Conservation (phyloP, 257 asterid species). For the Gentiana straminea region DNA sequence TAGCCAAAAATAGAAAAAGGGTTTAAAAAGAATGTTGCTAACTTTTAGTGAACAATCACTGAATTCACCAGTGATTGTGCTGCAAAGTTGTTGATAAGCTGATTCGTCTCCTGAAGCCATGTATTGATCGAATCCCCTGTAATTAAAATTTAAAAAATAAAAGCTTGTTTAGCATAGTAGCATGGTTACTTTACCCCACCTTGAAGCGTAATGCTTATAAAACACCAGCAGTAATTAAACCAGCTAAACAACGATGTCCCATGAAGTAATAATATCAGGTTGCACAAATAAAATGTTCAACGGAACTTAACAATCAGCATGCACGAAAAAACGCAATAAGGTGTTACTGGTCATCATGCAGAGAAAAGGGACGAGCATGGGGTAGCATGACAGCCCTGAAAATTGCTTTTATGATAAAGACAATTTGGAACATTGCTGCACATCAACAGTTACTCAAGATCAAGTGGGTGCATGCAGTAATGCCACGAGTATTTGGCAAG, state of each 20-base stretch:
- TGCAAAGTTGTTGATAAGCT: constrained; percentile 83
- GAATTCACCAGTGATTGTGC: constrained; percentile 74
- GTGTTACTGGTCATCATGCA: not conserved
- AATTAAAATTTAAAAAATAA: not conserved
- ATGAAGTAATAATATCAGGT: too few species aligned
- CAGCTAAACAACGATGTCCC: not conserved
- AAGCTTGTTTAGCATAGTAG: constrained; percentile 5
- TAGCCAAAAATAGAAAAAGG: not conserved
- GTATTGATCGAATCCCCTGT: constrained; percentile 79
- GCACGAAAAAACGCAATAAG: not conserved
- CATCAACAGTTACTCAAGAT: too few species aligned
- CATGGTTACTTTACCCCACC: not conserved
- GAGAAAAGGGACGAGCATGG: too few species aligned
- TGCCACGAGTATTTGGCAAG: too few species aligned
- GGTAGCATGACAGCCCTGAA: too few species aligned
- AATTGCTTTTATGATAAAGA: too few species aligned
- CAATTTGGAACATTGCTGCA: too few species aligned
- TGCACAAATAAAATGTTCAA: not conserved
- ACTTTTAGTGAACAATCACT: constrained; percentile 90
- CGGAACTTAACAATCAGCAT: not conserved
- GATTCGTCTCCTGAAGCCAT: constrained; percentile 69
- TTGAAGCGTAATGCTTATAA: constrained; percentile 1
- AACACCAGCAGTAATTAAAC: not conserved
- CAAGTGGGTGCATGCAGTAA: too few species aligned
- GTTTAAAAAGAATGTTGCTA: constrained; percentile 9